These are phyloP conservation scores for Citrullus colocynthis DNA, from an alignment of 306 rosid species.

Conservation along the genomic window DNA sequence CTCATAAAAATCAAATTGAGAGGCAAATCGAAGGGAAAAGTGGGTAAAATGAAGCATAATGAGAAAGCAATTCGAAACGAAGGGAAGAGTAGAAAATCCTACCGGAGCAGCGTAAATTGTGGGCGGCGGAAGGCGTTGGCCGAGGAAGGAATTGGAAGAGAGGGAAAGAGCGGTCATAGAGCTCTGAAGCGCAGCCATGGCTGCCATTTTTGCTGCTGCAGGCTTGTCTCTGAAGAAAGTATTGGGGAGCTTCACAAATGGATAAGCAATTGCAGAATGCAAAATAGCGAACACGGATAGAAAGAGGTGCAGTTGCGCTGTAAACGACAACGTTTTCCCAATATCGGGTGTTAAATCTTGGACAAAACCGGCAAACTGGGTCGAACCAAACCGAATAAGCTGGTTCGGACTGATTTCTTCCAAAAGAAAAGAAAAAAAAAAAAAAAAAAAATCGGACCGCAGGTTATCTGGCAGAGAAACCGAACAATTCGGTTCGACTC, in stretches of 20 bases:
- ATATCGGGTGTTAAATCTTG: too few species aligned
- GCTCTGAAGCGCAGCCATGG: constrained; percentile 84
- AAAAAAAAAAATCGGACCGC: too few species aligned
- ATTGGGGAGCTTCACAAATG: not conserved
- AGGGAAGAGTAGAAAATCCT: not conserved
- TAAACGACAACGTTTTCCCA: not conserved
- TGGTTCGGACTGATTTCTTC: too few species aligned
- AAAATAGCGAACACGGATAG: not conserved
- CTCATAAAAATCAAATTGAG: not conserved
- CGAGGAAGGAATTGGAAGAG: constrained; percentile 69
- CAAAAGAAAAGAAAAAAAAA: too few species aligned
- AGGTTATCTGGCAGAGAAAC: too few species aligned
- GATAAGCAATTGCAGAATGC: not conserved
- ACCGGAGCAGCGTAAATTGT: constrained; percentile 41
- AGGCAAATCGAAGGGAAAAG: not conserved
- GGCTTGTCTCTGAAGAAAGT: not conserved
- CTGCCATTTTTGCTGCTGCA: constrained; percentile 46
- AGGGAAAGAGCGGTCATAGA: constrained; percentile 65
- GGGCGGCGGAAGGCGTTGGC: constrained; percentile 53
- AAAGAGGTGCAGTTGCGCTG: not conserved
- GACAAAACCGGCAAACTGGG: too few species aligned
- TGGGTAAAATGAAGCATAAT: not conserved
- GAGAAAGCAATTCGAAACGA: not conserved
- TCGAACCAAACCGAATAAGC: too few species aligned
- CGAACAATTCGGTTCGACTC: too few species aligned